These are phyloP conservation scores for Carallia brachiata DNA, from an alignment of 345 rosid species.

Conservation along the genomic window DNA sequence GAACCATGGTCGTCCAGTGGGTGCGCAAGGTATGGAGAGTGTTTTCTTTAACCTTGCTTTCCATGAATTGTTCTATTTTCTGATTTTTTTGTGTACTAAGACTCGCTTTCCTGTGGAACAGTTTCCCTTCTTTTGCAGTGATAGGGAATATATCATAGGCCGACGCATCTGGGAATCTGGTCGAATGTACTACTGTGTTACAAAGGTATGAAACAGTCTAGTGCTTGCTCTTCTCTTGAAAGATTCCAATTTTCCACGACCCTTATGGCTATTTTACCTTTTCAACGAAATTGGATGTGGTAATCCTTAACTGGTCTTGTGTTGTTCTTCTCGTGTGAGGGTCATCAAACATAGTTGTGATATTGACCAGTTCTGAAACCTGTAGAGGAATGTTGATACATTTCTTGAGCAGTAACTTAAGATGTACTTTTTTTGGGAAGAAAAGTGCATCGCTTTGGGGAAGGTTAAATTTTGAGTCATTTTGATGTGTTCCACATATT, in stretches of 20 bases:
- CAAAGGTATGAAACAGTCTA: slow-evolving; percentile 55
- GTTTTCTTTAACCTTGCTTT: not conserved
- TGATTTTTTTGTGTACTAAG: slow-evolving; percentile 12
- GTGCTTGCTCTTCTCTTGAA: not conserved
- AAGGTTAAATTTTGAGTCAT: not conserved
- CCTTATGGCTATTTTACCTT: not conserved
- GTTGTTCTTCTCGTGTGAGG: not conserved
- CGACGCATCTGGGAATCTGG: slow-evolving; percentile 95
- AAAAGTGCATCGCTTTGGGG: not conserved
- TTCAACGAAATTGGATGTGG: not conserved
- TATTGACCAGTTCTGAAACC: not conserved
- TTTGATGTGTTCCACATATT: not conserved
- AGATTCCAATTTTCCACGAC: not conserved
- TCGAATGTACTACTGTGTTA: slow-evolving; percentile 71
- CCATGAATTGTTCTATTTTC: slow-evolving; percentile 7
- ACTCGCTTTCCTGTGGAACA: slow-evolving; percentile 25
- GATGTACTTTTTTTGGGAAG: not conserved
- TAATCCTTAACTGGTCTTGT: not conserved
- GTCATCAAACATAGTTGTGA: not conserved
- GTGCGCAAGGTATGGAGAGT: slow-evolving; percentile 69
- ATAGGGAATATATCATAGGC: slow-evolving; percentile 89
- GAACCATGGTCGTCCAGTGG: slow-evolving; percentile 87
- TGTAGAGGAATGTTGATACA: not conserved
- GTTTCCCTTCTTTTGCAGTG: slow-evolving; percentile 99
- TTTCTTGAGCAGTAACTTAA: not conserved